These are phyloP conservation scores for Monilinia aucupariae DNA, from an alignment of 2,329 filamentous ascomycete species.

Conservation along the genomic window DNA sequence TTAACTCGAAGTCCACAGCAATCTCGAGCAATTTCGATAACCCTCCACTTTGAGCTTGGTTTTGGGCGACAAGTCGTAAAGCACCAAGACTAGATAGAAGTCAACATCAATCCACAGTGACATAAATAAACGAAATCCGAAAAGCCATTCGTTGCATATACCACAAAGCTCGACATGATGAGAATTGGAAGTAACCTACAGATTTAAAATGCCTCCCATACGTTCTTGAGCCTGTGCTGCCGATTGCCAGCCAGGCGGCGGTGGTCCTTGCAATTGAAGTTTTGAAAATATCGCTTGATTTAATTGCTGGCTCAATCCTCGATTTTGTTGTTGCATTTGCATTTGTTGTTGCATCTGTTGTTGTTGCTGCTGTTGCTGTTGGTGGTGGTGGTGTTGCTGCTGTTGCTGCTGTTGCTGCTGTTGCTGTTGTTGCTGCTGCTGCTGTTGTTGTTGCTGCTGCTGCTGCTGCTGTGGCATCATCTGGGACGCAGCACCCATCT, in stretches of 20 bases:
- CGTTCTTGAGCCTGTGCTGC: constrained; percentile 30
- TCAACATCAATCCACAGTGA: constrained; percentile 6
- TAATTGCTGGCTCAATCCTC: constrained; percentile 22
- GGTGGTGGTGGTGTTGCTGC: background rate
- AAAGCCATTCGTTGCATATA: background rate
- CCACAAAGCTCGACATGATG: background rate
- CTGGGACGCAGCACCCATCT: constrained; percentile 30
- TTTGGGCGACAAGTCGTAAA: constrained; percentile 30
- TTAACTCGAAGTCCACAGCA: constrained; percentile 32
- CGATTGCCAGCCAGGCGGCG: constrained; percentile 30
- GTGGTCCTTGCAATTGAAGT: constrained; percentile 27
- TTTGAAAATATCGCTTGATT: constrained; percentile 30
- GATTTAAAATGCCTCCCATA: constrained; percentile 25
- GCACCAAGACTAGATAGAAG: constrained; percentile 27
- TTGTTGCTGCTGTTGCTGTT: constrained; percentile 26
- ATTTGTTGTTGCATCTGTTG: constrained; percentile 16
- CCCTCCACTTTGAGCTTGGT: constrained; percentile 22
- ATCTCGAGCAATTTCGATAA: constrained; percentile 32
- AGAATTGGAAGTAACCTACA: constrained; percentile 26
- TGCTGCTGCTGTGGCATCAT: constrained; percentile 32
- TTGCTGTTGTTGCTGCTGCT: constrained; percentile 19
- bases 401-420: constrained; percentile 15
- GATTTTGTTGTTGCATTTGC: constrained; percentile 6
- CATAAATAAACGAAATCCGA: background rate
- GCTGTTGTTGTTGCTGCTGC: constrained; percentile 25